Evolutionary conservation across 768 basidiomycete species (phyloP).

Genomic region (Mycena vitilis): DNA sequence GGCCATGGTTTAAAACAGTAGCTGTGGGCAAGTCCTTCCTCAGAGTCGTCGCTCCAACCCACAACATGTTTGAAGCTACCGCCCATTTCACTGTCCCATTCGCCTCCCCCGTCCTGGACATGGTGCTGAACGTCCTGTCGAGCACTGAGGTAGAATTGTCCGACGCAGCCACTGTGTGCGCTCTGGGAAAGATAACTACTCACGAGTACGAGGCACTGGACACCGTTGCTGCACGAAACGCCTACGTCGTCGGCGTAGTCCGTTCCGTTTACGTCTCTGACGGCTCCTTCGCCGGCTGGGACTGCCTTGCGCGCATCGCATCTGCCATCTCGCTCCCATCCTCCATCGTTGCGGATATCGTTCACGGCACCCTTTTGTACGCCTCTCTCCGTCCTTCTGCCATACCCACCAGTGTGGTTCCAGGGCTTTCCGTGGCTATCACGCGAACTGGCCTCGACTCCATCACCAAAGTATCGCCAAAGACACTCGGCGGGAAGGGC

Average conservation of each 20-base stretch:
- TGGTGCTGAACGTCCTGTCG: background rate
- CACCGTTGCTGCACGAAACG: conserved; percentile 1
- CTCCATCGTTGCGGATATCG: background rate
- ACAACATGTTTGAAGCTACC: too few species aligned
- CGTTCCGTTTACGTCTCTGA: background rate
- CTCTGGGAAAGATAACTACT: background rate
- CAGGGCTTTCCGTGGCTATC: background rate
- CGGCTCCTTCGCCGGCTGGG: background rate
- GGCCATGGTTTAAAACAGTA: too few species aligned
- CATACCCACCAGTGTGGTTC: background rate
- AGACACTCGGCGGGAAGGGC: background rate
- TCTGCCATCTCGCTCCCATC: background rate
- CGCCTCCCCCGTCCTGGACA: background rate
- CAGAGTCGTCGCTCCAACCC: too few species aligned
- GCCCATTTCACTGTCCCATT: too few species aligned
- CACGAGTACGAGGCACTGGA: background rate
- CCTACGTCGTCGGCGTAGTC: background rate
- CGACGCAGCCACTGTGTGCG: background rate
- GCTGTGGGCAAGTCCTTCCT: too few species aligned
- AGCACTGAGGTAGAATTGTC: background rate
- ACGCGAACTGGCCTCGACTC: background rate
- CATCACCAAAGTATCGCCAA: background rate
- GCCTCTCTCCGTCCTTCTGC: background rate
- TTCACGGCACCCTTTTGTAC: background rate
- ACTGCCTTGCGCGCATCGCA: background rate